These are phyloP conservation scores for Cryptosporidium baileyi DNA, from an alignment of 169 alveolate genomes.

Conservation along the genomic window DNA sequence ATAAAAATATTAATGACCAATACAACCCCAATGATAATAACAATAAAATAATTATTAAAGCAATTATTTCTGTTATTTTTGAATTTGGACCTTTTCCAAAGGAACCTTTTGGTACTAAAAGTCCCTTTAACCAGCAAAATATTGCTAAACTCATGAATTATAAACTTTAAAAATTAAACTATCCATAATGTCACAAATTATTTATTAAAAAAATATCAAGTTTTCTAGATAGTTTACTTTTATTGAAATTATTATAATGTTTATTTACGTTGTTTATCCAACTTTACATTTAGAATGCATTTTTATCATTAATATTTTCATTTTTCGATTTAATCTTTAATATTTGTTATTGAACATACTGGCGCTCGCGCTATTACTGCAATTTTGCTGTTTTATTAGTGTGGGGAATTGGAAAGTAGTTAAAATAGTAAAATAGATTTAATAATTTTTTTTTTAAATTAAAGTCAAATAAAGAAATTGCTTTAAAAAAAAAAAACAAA, in stretches of 20 bases:
- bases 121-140: background rate
- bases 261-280: background rate
- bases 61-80: constrained; percentile 43
- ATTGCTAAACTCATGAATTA: background rate
- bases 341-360: background rate
- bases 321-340: background rate
- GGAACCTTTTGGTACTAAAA: constrained; percentile 56
- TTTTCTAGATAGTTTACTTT: background rate
- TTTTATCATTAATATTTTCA: background rate
- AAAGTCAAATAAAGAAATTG: too few species aligned
- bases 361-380: constrained; percentile 61
- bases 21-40: constrained; percentile 24
- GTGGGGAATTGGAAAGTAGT: too few species aligned
- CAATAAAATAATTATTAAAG: constrained; percentile 19
- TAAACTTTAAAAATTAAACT: background rate
- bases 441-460: too few species aligned
- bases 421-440: too few species aligned
- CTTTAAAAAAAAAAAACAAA: too few species aligned
- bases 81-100: constrained; percentile 58
- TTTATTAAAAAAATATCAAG: background rate
- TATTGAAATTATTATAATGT: too few species aligned
- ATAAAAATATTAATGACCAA: constrained; percentile 55
- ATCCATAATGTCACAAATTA: background rate
- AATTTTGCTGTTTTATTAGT: constrained; percentile 60
- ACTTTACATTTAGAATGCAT: too few species aligned